Base-by-base conservation (phyloP, 768 basidiomycete species). In the Termitomyces sp. region DNA sequence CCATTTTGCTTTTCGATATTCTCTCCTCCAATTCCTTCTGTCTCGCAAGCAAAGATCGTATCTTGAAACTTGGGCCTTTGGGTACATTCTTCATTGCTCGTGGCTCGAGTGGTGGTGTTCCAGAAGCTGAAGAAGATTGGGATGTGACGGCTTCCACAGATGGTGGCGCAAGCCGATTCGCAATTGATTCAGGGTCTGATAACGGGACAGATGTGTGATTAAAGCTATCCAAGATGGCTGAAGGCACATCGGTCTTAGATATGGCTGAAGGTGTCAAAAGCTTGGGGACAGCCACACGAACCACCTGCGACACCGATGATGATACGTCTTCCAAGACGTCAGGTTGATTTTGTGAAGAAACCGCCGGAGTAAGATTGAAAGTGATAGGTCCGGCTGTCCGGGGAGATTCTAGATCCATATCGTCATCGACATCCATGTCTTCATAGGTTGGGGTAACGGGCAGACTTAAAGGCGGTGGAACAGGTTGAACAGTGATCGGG, bases 1-100 rank as follows among this genome's bases (percentile, higher is more conserved):
- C 76, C 59, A 66, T 32, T 62, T 72, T 75, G 46, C 69, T 72
- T 57, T 65, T 64, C 3, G 73, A 66, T 42, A 79, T 76, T 55
- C 70, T 68, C 56, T 77, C 75, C 61, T 80, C 77, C 29, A 79
- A 63, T 36, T 79, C 78, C 67, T 72, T 78, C 53, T 77, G 75
- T 58, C 74, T 68, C 8, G 73, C 76, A 29, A 75, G 41, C 16
- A 78, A 67, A 18, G 73, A 70, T 13, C 72, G 71, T 59, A 76
- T 77, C 24, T 67, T 65, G 54, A 64, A 73, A 52, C 68, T 75
- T n/a, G 76, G 74, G 16, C 67, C 69, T 46, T 68, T 73, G 2
- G 76, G 73, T 13, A 69, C 63, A 48, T 67, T 74, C 59, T 74
- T 73, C 68, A 74, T 71, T 9, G 72, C 70, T 32, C 70, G 71